Percentiles rank a stretch among this genome's conserved stretches.
phyloP scores from a whole-genome alignment of 768 basidiomycete species.

The Ephemerocybe angulata region DNA sequence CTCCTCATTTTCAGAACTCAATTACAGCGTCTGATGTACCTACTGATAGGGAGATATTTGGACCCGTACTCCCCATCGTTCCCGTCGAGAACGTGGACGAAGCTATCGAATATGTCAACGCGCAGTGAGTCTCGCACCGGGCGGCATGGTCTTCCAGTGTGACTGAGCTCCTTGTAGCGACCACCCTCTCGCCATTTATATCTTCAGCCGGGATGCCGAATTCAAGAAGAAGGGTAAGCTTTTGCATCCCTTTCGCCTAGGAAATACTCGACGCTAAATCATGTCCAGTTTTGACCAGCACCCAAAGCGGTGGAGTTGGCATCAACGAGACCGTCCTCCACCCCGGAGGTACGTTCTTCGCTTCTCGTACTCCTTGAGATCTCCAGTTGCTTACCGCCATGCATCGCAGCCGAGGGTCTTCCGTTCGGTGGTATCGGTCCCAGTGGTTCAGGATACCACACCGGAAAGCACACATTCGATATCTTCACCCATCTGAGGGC shows the following conservation, averaged over 20 bases:
- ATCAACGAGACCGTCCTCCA: slow-evolving; percentile 73
- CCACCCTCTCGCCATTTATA: slow-evolving; percentile 72
- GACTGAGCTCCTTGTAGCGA: slow-evolving; percentile 40
- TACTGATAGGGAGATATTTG: slow-evolving; percentile 69
- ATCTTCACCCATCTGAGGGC: slow-evolving; percentile 73
- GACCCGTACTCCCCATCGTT: slow-evolving; percentile 74
- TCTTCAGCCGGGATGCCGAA: slow-evolving; percentile 59
- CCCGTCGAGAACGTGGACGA: slow-evolving; percentile 67
- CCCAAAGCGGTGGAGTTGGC: slow-evolving; percentile 65
- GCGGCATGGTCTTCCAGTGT: neutral
- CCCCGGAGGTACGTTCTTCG: slow-evolving; percentile 40
- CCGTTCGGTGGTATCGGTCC: slow-evolving; percentile 74
- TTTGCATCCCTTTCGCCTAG: neutral
- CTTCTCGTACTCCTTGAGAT: too few relatives aligned
- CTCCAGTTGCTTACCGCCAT: neutral
- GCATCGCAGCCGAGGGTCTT: slow-evolving; percentile 47
- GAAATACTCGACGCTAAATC: neutral
- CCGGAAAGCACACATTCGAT: slow-evolving; percentile 73
- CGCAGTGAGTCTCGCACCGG: slow-evolving; percentile 35
- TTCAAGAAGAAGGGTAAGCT: slow-evolving; percentile 59
- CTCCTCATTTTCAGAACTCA: neutral
- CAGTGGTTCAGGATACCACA: slow-evolving; percentile 67
- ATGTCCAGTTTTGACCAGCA: slow-evolving; percentile 58
- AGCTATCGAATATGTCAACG: slow-evolving; percentile 66
- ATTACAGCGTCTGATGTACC: neutral